These are phyloP conservation scores for Aureobasidium subglaciale DNA, from an alignment of 2,329 filamentous ascomycete species.

Conservation along the genomic window DNA sequence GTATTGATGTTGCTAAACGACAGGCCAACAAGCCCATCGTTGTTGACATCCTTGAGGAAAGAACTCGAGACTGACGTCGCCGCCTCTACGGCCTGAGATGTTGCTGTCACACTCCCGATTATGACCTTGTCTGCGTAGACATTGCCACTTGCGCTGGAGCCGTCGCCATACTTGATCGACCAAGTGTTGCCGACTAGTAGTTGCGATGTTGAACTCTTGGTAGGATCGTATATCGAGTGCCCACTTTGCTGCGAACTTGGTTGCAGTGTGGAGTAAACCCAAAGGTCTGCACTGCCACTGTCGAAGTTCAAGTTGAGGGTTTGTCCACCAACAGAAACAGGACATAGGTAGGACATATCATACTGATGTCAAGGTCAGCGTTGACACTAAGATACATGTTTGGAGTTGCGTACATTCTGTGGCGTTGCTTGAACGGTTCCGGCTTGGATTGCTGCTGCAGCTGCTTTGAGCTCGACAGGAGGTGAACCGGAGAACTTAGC, in stretches of 20 bases:
- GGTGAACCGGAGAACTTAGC: conserved; percentile 23
- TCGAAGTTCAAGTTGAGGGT: conserved; percentile 62
- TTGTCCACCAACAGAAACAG: conserved; percentile 58
- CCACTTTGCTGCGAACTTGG: conserved; percentile 43
- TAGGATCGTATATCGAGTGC: conserved; percentile 53
- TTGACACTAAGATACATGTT: background rate
- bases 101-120: conserved; percentile 53
- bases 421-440: conserved; percentile 36
- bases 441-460: conserved; percentile 30
- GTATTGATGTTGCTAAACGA: conserved; percentile 55
- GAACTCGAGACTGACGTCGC: conserved; percentile 50
- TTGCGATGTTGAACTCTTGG: conserved; percentile 37
- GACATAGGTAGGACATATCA: conserved; percentile 34
- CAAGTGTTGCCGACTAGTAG: conserved; percentile 46
- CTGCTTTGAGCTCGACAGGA: conserved; percentile 23
- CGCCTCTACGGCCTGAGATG: conserved; percentile 58
- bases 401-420: background rate
- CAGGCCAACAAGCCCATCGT: conserved; percentile 55
- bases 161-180: conserved; percentile 60
- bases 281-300: conserved; percentile 63
- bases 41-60: conserved; percentile 46
- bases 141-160: conserved; percentile 53
- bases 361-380: background rate
- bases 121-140: conserved; percentile 60
- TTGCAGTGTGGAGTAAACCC: conserved; percentile 58